phyloP scores from a whole-genome alignment of 2,329 filamentous ascomycete species.

The Magnaporthiopsis rhizophila region DNA sequence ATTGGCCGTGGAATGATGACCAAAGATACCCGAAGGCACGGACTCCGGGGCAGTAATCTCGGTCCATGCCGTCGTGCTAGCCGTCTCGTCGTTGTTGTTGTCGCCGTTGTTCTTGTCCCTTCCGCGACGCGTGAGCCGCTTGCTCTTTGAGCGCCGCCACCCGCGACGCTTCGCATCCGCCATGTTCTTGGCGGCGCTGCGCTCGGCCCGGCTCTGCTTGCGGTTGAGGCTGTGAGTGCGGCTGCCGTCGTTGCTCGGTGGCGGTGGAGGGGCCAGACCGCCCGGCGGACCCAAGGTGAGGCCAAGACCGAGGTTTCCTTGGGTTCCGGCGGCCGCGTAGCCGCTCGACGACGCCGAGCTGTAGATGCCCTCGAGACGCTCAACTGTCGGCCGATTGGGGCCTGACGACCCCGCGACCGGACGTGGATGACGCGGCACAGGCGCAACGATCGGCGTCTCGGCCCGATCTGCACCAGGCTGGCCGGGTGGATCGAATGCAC shows the following conservation, averaged over 20 bases:
- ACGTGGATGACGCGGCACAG: conserved; percentile 43
- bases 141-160: conserved; percentile 35
- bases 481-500: conserved; percentile 40
- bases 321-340: not conserved
- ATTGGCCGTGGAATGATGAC: not conserved
- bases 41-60: conserved; percentile 32
- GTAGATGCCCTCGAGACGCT: conserved; percentile 48
- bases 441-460: conserved; percentile 43
- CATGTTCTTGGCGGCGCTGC: conserved; percentile 55
- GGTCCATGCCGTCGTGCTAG: conserved; percentile 39
- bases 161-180: conserved; percentile 51
- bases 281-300: not conserved
- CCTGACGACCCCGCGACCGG: conserved; percentile 23
- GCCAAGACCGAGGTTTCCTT: not conserved
- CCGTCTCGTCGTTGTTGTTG: conserved; percentile 29
- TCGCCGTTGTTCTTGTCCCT: conserved; percentile 25
- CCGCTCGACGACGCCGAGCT: conserved; percentile 21
- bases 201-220: conserved; percentile 46
- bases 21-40: conserved; percentile 5
- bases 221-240: conserved; percentile 35
- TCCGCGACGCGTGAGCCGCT: conserved; percentile 16
- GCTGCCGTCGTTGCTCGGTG: conserved; percentile 16
- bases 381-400: conserved; percentile 35
- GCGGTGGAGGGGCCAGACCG: not conserved
- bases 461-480: conserved; percentile 23